phyloP scores from a whole-genome alignment of 768 basidiomycete species.

The Rhizopogon vinicolor region DNA sequence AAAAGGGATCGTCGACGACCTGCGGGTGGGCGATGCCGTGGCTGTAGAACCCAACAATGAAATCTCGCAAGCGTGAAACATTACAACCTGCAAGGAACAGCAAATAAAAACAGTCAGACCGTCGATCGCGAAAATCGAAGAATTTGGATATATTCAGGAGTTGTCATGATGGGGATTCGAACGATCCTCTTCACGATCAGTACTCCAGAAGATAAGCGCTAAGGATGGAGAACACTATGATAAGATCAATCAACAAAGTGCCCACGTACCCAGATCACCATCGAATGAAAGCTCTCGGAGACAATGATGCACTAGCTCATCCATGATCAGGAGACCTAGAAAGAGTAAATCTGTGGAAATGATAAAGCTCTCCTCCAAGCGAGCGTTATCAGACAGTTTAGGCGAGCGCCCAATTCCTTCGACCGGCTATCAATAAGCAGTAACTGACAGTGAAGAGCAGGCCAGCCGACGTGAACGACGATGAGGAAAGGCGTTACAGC shows the following conservation, averaged over 20 bases:
- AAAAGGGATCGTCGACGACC: constrained; percentile 69
- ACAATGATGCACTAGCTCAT: constrained; percentile 81
- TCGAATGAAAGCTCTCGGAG: constrained; percentile 87
- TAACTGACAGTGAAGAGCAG: background rate
- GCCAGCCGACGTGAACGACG: background rate
- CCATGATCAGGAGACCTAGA: constrained; percentile 42
- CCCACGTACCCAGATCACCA: constrained; percentile 77
- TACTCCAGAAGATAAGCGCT: background rate
- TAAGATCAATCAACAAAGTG: background rate
- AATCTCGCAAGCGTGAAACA: constrained; percentile 65
- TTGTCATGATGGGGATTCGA: constrained; percentile 38
- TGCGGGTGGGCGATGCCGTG: constrained; percentile 38
- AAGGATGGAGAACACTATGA: background rate
- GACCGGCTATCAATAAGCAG: background rate
- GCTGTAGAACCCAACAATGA: constrained; percentile 63
- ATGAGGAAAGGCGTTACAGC: background rate
- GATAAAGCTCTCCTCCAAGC: background rate
- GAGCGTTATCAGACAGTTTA: background rate
- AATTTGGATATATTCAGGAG: constrained; percentile 12
- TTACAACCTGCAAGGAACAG: constrained; percentile 54
- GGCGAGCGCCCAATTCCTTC: background rate
- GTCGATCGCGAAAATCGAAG: constrained; percentile 10
- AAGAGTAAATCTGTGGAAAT: background rate
- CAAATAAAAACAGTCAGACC: constrained; percentile 5
- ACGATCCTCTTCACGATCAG: constrained; percentile 24